These are phyloP conservation scores for Madurella fahalii DNA, from an alignment of 2,329 filamentous ascomycete genomes.

Conservation along the genomic window DNA sequence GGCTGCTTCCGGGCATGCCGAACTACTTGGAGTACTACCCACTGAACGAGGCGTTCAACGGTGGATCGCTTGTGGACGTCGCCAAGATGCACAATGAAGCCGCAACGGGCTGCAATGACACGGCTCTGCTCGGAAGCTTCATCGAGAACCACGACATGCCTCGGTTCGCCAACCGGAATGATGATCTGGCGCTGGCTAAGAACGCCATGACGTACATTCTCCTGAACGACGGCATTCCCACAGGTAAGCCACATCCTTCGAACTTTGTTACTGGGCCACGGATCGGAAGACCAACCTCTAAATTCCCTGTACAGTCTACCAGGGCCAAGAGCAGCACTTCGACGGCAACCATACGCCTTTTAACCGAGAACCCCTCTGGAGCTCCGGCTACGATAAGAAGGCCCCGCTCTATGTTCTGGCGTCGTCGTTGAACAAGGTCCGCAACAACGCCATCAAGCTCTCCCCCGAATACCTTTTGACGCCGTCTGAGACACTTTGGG, in stretches of 20 bases:
- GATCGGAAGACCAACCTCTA: neutral
- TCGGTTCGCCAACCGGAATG: conserved; percentile 49
- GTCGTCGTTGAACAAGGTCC: conserved; percentile 30
- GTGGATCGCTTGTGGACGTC: conserved; percentile 37
- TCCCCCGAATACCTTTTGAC: conserved; percentile 21
- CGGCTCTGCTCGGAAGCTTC: conserved; percentile 47
- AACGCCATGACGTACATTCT: conserved; percentile 61
- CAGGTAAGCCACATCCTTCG: conserved; percentile 19
- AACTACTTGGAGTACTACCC: conserved; percentile 52
- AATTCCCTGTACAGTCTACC: conserved; percentile 42
- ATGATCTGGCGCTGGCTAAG: conserved; percentile 53
- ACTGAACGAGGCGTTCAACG: conserved; percentile 36
- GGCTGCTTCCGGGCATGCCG: conserved; percentile 46
- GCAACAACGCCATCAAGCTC: conserved; percentile 25
- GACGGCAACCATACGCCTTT: conserved; percentile 43
- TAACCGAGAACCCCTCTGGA: conserved; percentile 58
- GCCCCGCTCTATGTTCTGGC: conserved; percentile 48
- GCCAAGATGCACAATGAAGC: conserved; percentile 38
- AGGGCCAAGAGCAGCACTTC: conserved; percentile 62
- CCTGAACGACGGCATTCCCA: conserved; percentile 52
- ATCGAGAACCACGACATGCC: conserved; percentile 57
- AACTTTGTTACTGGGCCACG: neutral
- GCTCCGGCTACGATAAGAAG: conserved; percentile 44
- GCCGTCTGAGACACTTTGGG: conserved; percentile 18
- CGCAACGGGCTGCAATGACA: conserved; percentile 38